A percentile compares a stretch with the other conserved stretches of the same genome.
phyloP scores from a whole-genome alignment of 371 early-diverging fungal species.

The Mortierella sp. region DNA sequence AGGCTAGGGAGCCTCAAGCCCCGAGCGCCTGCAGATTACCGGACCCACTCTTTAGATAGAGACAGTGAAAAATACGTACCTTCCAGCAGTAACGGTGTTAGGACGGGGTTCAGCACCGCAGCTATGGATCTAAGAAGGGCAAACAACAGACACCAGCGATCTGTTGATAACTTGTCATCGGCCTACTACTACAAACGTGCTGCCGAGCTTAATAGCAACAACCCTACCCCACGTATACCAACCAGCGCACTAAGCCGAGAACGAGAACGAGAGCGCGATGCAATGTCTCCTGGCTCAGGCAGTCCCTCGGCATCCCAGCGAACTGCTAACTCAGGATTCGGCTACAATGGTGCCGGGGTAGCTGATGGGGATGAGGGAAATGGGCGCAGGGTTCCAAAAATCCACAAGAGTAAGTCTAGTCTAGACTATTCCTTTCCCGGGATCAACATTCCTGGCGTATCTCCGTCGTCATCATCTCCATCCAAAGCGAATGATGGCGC shows the following conservation, averaged over 20 bases:
- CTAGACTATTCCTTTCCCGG: slow-evolving; percentile 17
- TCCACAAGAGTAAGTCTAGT: slow-evolving; percentile 23
- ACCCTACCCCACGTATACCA: background rate
- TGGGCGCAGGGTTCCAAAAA: slow-evolving; percentile 5
- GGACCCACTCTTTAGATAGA: slow-evolving; percentile 30
- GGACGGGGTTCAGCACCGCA: slow-evolving; percentile 33
- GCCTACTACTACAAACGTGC: slow-evolving; percentile 44
- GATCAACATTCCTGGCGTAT: background rate
- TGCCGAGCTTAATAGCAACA: slow-evolving; percentile 18
- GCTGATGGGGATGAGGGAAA: slow-evolving; percentile 7
- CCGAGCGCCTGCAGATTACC: slow-evolving; percentile 6
- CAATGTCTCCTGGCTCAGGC: background rate
- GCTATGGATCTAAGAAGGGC: slow-evolving; percentile 41
- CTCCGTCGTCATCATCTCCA: background rate
- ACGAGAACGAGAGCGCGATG: background rate
- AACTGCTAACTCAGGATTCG: too few species aligned
- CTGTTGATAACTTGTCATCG: slow-evolving; percentile 37
- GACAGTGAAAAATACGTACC: background rate
- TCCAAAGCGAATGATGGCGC: background rate
- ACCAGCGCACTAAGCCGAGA: background rate
- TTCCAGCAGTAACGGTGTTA: background rate
- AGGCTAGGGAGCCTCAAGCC: slow-evolving; percentile 15
- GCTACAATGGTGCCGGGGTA: slow-evolving; percentile 23
- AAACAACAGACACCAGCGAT: slow-evolving; percentile 31
- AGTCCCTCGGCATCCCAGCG: background rate